Conservation (phyloP, 495 filamentous ascomycete species). For the Cairneyella variabilis region DNA sequence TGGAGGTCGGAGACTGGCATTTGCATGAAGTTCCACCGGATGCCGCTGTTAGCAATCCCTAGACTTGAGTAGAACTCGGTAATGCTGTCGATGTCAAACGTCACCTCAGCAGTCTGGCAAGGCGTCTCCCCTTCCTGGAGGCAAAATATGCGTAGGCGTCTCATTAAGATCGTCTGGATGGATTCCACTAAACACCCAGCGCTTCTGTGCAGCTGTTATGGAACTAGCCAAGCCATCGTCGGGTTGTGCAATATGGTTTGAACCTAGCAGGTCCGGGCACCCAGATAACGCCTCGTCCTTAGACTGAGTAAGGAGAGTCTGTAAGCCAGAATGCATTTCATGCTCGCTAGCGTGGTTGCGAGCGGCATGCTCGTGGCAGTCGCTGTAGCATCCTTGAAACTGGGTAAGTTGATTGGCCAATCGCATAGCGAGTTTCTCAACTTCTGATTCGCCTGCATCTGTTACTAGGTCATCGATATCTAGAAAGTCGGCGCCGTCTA, state of each 20-base stretch:
- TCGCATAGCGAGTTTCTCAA: neutral
- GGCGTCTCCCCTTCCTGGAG: neutral
- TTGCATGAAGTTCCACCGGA: neutral
- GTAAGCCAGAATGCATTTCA: neutral
- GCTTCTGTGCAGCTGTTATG: neutral
- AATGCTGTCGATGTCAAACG: neutral
- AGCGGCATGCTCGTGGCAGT: neutral
- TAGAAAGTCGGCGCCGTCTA: neutral
- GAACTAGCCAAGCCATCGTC: neutral
- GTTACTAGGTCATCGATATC: neutral
- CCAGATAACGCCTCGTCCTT: neutral
- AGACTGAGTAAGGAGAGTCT: neutral
- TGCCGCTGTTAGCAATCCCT: neutral
- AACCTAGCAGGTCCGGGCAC: too few relatives aligned
- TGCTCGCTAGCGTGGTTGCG: neutral
- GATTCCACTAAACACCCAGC: neutral
- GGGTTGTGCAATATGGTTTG: neutral
- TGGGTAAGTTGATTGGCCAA: neutral
- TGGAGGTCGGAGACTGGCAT: neutral
- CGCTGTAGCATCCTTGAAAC: neutral
- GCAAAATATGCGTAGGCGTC: neutral
- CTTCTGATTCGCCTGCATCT: neutral
- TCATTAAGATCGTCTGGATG: neutral
- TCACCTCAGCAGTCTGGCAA: neutral
- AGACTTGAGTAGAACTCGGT: neutral